Base-by-base conservation (phyloP, 352 stramenopile species). In the Globisporangium cystogenes region DNA sequence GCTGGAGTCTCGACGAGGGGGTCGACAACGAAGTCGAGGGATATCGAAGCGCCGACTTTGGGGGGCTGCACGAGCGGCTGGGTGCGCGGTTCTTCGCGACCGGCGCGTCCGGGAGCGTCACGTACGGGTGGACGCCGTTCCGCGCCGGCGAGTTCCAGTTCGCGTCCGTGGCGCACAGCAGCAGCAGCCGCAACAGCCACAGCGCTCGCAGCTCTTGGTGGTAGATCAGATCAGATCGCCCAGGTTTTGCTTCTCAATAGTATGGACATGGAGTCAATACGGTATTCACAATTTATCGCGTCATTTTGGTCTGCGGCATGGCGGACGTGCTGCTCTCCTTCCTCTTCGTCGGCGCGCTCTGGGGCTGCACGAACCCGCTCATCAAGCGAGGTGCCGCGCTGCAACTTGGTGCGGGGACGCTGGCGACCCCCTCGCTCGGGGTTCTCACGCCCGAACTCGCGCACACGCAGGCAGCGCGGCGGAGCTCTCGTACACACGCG, bases 321-420 rank as follows among this genome's bases (percentile, higher is more conserved):
- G n/a, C 39, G 7, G 39, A 44, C 16, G 39, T 44, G 47, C 56
- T 93, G 36, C 58, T 90, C 44, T 90, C 79, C 35, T 92, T 94
- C 58, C 65, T 94, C 26, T 70, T 90, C 48, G 79, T 94, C 37
- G 82, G 84, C n/a, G 82, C 82, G 20, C 70, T 94, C 2, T 94
- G 84, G 84, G 84, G 84, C 1, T 94, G 84, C 60, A 94, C 84
- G 4, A 94, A 94, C 57, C 84, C 84, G 2, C 64, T 94, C 29
- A 89, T 94, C 48, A 94, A 94, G 56, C 55, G 60, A 77, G 83
- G 83, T 87, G 48, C 27, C 31, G 31, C 15, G 10, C 18, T 15
- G 1, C 23, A 16, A 29, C 26, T 29, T 2, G 3, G 26, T 5
- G 26, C 26, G 5, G 26, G 26, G 3, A 5, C 26, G 26, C 26